Evolutionary conservation across 148 eudicot species (phyloP).

Genomic region (Diospyros lotus): DNA sequence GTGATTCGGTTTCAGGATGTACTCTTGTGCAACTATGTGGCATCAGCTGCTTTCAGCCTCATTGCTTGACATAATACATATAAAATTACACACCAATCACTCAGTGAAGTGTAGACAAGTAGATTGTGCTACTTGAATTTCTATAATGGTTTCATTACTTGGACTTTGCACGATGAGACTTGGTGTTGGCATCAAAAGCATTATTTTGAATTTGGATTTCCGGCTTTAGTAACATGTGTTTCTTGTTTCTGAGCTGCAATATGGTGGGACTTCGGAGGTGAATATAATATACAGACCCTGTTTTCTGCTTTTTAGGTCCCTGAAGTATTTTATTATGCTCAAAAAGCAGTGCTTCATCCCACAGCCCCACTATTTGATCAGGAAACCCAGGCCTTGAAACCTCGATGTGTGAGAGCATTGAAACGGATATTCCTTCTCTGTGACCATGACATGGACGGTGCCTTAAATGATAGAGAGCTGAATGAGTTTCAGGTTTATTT

Average conservation of each 20-base stretch:
- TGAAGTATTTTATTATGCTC: slow-evolving; percentile 64
- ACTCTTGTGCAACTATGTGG: no score
- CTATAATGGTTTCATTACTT: background rate
- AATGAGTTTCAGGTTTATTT: slow-evolving; percentile 55
- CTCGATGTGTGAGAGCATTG: slow-evolving; percentile 51
- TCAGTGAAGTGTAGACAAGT: background rate
- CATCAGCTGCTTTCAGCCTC: background rate
- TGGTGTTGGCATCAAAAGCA: background rate
- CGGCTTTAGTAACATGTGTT: background rate
- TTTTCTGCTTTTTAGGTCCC: slow-evolving; percentile 33
- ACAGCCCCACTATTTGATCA: slow-evolving; percentile 62
- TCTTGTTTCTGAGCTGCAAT: background rate
- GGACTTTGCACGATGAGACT: background rate
- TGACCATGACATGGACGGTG: slow-evolving; percentile 55
- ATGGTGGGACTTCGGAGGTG: background rate
- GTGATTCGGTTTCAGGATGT: no score
- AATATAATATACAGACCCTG: background rate
- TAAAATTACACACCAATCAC: background rate
- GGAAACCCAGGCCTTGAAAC: slow-evolving; percentile 46
- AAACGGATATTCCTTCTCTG: slow-evolving; percentile 57
- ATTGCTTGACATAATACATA: no score
- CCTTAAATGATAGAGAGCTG: slow-evolving; percentile 52
- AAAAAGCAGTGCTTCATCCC: slow-evolving; percentile 73
- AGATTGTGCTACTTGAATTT: background rate
- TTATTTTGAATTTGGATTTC: background rate